Evolutionary conservation across 1,139 yeast genomes (phyloP).

Genomic region (Pichia sp.): DNA sequence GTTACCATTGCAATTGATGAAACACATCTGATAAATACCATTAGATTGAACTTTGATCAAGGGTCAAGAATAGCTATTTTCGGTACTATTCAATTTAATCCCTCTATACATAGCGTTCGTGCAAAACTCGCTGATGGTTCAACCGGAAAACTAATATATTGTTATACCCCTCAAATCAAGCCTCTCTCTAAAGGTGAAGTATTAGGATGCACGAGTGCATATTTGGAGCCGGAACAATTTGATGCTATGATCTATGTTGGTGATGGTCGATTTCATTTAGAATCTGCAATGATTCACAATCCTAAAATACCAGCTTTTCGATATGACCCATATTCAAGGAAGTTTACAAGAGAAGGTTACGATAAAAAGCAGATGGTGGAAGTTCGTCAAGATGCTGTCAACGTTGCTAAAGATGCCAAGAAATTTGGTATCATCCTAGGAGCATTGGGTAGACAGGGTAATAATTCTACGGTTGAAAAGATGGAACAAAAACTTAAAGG

Average conservation of each 20-base stretch:
- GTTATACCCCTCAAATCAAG: slow-evolving; percentile 84
- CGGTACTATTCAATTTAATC: slow-evolving; percentile 96
- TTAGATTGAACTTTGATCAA: slow-evolving; percentile 60
- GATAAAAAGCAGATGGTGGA: slow-evolving; percentile 78
- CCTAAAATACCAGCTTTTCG: slow-evolving; percentile 89
- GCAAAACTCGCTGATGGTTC: slow-evolving; percentile 48
- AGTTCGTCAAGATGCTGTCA: slow-evolving; percentile 71
- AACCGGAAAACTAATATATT: slow-evolving; percentile 48
- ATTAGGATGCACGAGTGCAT: slow-evolving; percentile 90
- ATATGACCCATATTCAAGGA: slow-evolving; percentile 91
- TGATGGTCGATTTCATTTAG: slow-evolving; percentile 94
- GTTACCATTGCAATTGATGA: slow-evolving; percentile 91
- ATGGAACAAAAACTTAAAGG: slow-evolving; percentile 50
- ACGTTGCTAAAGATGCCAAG: slow-evolving; percentile 52
- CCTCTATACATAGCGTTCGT: slow-evolving; percentile 78
- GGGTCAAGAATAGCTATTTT: slow-evolving; percentile 71
- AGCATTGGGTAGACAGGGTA: slow-evolving; percentile 97
- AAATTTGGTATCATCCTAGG: slow-evolving; percentile 86
- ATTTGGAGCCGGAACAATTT: slow-evolving; percentile 56
- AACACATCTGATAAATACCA: slow-evolving; percentile 70
- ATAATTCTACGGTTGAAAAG: slow-evolving; percentile 64
- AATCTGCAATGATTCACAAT: slow-evolving; percentile 95
- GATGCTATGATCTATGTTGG: slow-evolving; percentile 89
- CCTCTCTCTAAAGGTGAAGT: slow-evolving; percentile 97
- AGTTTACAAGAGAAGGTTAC: slow-evolving; percentile 82